Base-by-base conservation (phyloP, 306 rosid species). In the Trichosanthes cucumerina region DNA sequence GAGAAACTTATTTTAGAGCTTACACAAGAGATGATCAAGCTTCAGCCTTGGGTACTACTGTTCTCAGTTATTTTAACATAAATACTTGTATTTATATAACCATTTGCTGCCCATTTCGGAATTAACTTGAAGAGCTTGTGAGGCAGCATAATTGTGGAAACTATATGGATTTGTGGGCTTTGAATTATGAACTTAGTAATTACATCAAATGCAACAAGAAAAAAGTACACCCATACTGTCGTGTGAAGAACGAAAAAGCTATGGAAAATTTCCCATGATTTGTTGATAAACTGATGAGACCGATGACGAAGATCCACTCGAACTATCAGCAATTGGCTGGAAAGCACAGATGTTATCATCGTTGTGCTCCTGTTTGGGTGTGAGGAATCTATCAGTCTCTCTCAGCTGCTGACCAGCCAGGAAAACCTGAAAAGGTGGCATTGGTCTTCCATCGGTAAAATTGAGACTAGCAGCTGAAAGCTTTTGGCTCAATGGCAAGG, bases 331-430 rank as follows among this genome's bases (percentile, higher is more conserved):
- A 24, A 81, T 16, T 41, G 90, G 85, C 8, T 85, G 36, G 80
- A 86, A 82, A 81, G 80, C 86, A 39, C 81, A 84, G 10, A 84
- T 52, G 39, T 74, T 10, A 41, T 87, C 90, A 44, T 91, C 97
- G 15, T 83, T 84, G 19, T 82, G 89, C 84, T 91, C 98, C 76
- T 87, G 94, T 83, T 91, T 90, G 43, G 93, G 94, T 81, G 85
- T 86, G 78, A 90, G 71, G 59, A 86, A 86, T 66, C 89, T 86
- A 14, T 71, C 12, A 11, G 83, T 92, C n/a, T 81, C 80, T 59
- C 87, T 88, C 87, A 82, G 63, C 80, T 85, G 92, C 84, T 88
- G 92, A 70, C 90, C 90, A 5, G 91, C 84, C 60, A 79, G 82
- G 28, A 81, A 87, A 83, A 91, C 84, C 86, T 80, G 92, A 13